Percentiles rank a stretch among this genome's conserved stretches.
These are phyloP conservation scores for Ophiostoma novo-ulmi DNA, from an alignment of 2,329 filamentous ascomycete species.

Conservation along the genomic window DNA sequence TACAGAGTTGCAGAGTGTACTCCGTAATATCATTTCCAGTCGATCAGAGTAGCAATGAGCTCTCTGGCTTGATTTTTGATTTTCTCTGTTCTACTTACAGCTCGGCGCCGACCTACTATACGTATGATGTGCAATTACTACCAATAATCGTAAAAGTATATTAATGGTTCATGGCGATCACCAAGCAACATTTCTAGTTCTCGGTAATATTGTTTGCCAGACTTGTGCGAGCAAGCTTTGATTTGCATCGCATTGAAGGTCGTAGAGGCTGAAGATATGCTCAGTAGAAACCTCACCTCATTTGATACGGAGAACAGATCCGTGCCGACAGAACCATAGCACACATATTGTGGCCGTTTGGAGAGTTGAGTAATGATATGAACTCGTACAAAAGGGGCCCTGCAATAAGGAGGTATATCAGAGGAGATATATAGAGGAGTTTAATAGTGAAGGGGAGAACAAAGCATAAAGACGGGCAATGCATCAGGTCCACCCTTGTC, in stretches of 20 bases:
- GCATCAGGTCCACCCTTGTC: not conserved
- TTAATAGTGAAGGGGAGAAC: not conserved
- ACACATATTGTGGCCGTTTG: no score
- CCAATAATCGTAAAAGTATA: not conserved
- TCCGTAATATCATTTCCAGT: not conserved
- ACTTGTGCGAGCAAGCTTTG: not conserved
- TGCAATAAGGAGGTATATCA: not conserved
- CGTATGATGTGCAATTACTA: no score
- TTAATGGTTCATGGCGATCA: not conserved
- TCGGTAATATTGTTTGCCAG: not conserved
- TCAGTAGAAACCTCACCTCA: no score
- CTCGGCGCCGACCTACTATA: not conserved
- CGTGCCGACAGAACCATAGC: not conserved
- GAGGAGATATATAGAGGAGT: not conserved
- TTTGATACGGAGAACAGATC: no score
- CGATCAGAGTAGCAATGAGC: not conserved
- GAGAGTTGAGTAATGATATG: no score
- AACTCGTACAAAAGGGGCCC: not conserved
- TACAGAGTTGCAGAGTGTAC: not conserved
- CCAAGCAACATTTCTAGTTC: not conserved
- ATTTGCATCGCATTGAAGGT: not conserved
- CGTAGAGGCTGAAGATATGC: no score
- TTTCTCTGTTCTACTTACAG: not conserved
- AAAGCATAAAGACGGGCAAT: slow-evolving; percentile 3
- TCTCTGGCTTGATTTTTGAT: not conserved